Base-by-base conservation (phyloP, 257 asterid genomes). In the Salvia splendens region DNA sequence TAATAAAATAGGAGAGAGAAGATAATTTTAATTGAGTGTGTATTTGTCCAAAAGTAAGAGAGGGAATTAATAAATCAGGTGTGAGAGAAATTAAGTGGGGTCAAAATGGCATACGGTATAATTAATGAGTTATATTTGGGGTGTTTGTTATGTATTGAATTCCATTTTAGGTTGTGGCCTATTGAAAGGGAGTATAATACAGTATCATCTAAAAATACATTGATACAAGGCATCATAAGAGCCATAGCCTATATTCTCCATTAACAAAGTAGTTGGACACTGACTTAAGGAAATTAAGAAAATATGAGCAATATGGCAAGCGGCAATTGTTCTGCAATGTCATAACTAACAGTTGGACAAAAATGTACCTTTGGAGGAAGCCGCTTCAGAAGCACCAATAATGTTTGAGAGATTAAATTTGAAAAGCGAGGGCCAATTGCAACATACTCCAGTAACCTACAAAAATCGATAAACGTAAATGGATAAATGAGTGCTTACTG, bases 351-450 rank as follows among this genome's bases (percentile, higher is more conserved):
- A 32, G 49, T 59, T 46, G 51, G 52, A 54, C 12, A 70, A 52
- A 57, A 72, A 46, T 58, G 8, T 80, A 92, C 99, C 95, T 86
- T 86, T 4, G 99, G 99, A 65, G 99, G 99, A 65, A 78, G 81
- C 70, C 97, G 89, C 80, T 90, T 90, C 68, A 90, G 82, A 75
- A 88, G 96, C 78, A 90, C 95, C 94, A 93, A 56, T 82, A 93
- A 73, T 68, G 99, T 93, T 82, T 93, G 99, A 75, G 94, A 86
- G 67, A 90, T 90, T 77, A 93, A 68, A 78, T 89, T 93, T 10
- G 98, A 93, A 82, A 87, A 93, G 42, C 98, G 92, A 75, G 98
- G 98, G 68, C 97, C 99, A 74, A 93, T 85, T 9, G 96, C 78
- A 57, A 90, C 96, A 79, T 90, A 88, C 71, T 93, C 99, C 79